Evolutionary conservation across 2,329 filamentous ascomycete genomes (phyloP), one percentile per base, ranked within the genome.

Genomic region (Aureobasidium pullulans): DNA sequence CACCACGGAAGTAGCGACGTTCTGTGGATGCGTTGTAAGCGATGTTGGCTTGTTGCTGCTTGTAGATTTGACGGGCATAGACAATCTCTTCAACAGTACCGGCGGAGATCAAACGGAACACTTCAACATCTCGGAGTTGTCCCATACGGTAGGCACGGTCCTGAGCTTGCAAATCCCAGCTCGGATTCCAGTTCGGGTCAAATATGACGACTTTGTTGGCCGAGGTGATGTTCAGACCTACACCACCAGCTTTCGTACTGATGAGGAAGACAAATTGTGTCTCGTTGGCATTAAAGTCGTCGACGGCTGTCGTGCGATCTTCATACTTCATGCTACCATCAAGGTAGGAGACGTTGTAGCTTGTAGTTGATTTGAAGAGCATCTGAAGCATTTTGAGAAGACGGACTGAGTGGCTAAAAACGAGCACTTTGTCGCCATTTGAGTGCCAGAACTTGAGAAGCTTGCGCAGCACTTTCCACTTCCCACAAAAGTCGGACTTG

Each of bases 141-240:
- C 94, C 94, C 63, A 99, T 97, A 54, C 94, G 87, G 70, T 99
- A 97, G 2, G 94, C 94, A 54, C 94, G 85, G 69, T 99, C 94
- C 73, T 99, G 94, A 0, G 94, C 94, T 72, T 99, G 94, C 0
- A 97, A 80, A 68, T 99, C 94, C 65, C 94, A 93, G 1, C 90
- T 84, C 0, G 94, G 94, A 65, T 99, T 99, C 94, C 94, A 99
- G 67, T 97, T 94, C 0, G 94, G 94, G 70, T 97, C 94, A 49
- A 97, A 86, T 37, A 99, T 90, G 42, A 99, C 93, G 0, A 99
- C 94, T 74, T 97, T 97, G 75, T 99, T 99, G 1, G 94, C 94
- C 1, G 90, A 94, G 0, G 93, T 96, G 69, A 99, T 97, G 70
- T 99, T 99, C 31, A 99, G 79, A 0, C 94, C 94, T 0, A 96